Evolutionary conservation across 192 early-diverging fungal species (phyloP), one percentile per base, ranked within the genome.

Genomic region (Coemansia sp.): DNA sequence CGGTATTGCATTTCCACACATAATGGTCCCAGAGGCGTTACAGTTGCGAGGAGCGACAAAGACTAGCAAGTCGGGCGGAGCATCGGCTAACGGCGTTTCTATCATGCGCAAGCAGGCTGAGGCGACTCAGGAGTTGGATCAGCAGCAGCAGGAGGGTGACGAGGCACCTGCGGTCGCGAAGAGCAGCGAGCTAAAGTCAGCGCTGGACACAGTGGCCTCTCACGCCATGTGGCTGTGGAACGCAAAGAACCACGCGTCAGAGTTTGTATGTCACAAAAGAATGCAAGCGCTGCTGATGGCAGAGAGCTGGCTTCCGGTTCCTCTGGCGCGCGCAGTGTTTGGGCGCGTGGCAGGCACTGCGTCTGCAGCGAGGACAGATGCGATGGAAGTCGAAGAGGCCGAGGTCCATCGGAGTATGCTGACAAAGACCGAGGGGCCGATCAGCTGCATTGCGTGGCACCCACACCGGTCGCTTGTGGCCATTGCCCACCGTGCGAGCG

Each of bases 401-500:
- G 76, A 73, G 33, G 71, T 66, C 20, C 61, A 70, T 22, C 71
- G 47, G n/a, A 72, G 38, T 41, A 83, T 83, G 76, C 67, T 83
- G 44, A 63, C 73, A 11, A 78, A 72, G 55, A 71, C 73, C 4
- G 76, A 83, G 18, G 80, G 80, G 7, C 80, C 80, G 2, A 66
- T 93, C 57, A 77, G 76, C 38, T 85, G 81, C n/a, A 72, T 94
- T 4, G 92, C 91, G 0, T 95, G 92, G 90, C 94, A 95, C 52
- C 91, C 87, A 22, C 85, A 91, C 66, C 83, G 86, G 41, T 86
- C 89, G 10, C 68, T 91, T 3, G 61, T 95, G 22, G 92, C 92
- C 3, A 78, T 95, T 54, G 89, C 88, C 0, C 91, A 92, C 65
- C 79, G 87, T 68, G 72, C 77, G 0, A 85, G 90, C 15, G 86